phyloP scores from a whole-genome alignment of 202 grass and related monocot species.

The Brachypodium distachyon region DNA sequence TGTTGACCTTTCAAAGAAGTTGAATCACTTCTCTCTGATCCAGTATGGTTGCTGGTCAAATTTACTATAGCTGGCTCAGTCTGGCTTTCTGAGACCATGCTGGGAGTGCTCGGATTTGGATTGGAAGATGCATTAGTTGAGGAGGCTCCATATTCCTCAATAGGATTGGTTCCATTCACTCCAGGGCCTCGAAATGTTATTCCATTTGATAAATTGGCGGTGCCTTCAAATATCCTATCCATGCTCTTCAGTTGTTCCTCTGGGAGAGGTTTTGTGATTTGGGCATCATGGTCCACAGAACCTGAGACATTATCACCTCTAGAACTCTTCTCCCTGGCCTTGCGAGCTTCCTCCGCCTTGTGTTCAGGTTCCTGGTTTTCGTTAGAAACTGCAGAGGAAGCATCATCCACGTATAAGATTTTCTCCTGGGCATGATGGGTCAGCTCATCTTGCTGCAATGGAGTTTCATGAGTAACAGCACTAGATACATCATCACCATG shows the following conservation, averaged over 20 bases:
- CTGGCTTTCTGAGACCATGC: conserved; percentile 10
- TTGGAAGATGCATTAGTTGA: conserved; percentile 10
- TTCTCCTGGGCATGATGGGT: conserved; percentile 36
- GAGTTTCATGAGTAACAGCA: conserved; percentile 46
- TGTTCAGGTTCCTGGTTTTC: conserved; percentile 24
- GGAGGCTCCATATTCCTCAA: background rate
- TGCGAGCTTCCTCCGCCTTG: conserved; percentile 41
- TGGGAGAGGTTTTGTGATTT: conserved; percentile 42
- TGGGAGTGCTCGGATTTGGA: conserved; percentile 7
- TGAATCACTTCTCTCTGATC: conserved; percentile 19
- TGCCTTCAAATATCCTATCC: conserved; percentile 53
- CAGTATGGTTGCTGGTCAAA: conserved; percentile 8
- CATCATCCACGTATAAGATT: conserved; percentile 54
- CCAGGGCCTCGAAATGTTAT: background rate
- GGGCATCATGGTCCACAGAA: conserved; percentile 60
- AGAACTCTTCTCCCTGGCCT: conserved; percentile 65
- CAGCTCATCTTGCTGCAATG: conserved; percentile 29
- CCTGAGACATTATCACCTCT: conserved; percentile 52
- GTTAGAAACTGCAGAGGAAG: conserved; percentile 49
- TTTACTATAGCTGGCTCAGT: conserved; percentile 14
- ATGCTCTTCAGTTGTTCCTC: conserved; percentile 65
- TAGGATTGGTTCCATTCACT: conserved; percentile 24
- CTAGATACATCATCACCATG: conserved; percentile 66
- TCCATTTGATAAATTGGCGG: conserved; percentile 35
- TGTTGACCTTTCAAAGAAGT: conserved; percentile 23